A percentile compares a stretch with the other conserved stretches of the same genome.
Conservation (phyloP, 2,329 filamentous ascomycete genomes). For the Pezicula neosporulosa region DNA sequence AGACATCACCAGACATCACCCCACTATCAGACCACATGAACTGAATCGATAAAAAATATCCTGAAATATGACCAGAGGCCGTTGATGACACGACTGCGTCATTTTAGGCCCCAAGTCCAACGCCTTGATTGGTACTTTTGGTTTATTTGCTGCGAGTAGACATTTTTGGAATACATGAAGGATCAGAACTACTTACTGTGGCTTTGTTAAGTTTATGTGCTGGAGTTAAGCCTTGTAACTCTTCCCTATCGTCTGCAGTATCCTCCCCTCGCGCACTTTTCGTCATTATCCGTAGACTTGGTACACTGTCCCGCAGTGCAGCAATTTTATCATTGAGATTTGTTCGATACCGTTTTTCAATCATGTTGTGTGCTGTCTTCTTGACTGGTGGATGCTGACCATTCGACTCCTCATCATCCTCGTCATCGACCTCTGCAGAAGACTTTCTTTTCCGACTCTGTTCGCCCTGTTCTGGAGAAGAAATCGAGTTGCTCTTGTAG, state of each 20-base stretch:
- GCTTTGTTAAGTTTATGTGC: conserved; percentile 97
- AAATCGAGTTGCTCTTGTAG: conserved; percentile 43
- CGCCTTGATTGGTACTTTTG: neutral
- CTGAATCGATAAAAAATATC: too few relatives aligned
- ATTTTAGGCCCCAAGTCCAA: neutral
- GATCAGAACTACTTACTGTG: conserved; percentile 52
- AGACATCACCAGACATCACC: too few relatives aligned
- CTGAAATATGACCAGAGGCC: too few relatives aligned
- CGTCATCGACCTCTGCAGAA: conserved; percentile 49
- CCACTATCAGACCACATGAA: too few relatives aligned
- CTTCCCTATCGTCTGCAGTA: conserved; percentile 71
- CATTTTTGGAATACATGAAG: neutral
- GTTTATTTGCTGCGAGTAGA: too few relatives aligned
- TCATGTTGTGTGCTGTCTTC: conserved; percentile 97
- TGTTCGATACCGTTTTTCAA: conserved; percentile 93
- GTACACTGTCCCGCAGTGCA: conserved; percentile 85
- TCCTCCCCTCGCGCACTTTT: conserved; percentile 68
- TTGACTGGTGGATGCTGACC: conserved; percentile 61
- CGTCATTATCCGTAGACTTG: conserved; percentile 80
- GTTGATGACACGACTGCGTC: too few relatives aligned
- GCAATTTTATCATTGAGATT: conserved; percentile 98
- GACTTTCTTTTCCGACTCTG: conserved; percentile 66
- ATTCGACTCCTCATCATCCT: conserved; percentile 57
- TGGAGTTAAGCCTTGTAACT: conserved; percentile 76
- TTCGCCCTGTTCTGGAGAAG: conserved; percentile 56